A percentile compares a stretch with the other conserved stretches of the same genome.
Evolutionary conservation across 768 basidiomycete species (phyloP).

Genomic region (Lactarius indigo): DNA sequence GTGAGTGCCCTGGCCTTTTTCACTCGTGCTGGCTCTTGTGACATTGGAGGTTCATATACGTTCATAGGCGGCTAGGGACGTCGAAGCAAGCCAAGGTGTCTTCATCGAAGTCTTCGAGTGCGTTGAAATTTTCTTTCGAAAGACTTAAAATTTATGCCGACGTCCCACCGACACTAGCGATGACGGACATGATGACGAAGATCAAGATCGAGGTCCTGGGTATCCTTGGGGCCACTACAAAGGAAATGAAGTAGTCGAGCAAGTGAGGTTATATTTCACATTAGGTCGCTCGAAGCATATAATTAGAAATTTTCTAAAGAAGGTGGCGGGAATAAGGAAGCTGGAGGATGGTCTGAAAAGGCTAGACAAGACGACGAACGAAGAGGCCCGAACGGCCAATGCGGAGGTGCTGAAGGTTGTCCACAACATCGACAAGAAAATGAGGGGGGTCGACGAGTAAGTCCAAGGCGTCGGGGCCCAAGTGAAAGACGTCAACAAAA

Average conservation of each 20-base stretch:
- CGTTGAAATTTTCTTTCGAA: background rate
- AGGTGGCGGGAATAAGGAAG: background rate
- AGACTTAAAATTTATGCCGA: background rate
- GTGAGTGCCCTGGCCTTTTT: background rate
- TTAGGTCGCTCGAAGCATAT: background rate
- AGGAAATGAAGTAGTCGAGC: background rate
- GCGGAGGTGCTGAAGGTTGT: background rate
- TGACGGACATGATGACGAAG: background rate
- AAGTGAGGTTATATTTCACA: background rate
- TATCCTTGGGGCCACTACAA: background rate
- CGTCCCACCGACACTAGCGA: background rate
- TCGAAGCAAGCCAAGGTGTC: background rate
- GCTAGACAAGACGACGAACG: background rate
- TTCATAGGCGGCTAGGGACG: background rate
- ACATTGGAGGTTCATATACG: background rate
- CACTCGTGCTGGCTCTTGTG: background rate
- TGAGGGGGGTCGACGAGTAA: too few species aligned
- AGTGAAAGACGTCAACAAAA: too few species aligned
- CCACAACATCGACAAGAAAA: background rate
- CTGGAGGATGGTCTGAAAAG: background rate
- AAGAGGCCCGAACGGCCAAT: background rate
- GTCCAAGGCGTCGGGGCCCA: too few species aligned
- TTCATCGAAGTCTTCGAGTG: background rate
- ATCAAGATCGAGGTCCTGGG: background rate
- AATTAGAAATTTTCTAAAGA: background rate